Conservation (phyloP, 352 stramenopile species). For the Albugo candida region DNA sequence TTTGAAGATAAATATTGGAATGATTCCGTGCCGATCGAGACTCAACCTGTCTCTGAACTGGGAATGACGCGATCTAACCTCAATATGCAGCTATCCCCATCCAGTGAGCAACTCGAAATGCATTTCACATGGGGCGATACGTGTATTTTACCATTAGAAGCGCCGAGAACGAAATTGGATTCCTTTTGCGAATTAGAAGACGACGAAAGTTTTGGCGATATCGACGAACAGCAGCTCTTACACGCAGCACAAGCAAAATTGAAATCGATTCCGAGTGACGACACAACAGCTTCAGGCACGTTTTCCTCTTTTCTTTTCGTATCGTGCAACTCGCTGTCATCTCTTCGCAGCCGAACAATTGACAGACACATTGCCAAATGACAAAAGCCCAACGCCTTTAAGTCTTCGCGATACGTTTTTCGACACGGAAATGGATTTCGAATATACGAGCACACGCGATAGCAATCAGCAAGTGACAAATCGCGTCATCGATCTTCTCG, state of each 20-base stretch:
- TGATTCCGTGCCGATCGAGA: slow-evolving; percentile 7
- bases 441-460: slow-evolving; percentile 50
- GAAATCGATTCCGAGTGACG: slow-evolving; percentile 6
- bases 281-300: neutral
- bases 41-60: too few species aligned
- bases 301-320: too few species aligned
- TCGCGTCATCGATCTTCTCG: slow-evolving; percentile 54
- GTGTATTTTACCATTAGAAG: slow-evolving; percentile 37
- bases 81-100: too few species aligned
- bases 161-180: slow-evolving; percentile 40
- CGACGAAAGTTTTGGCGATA: slow-evolving; percentile 35
- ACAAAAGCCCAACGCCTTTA: too few species aligned
- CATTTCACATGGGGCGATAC: slow-evolving; percentile 30
- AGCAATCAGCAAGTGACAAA: slow-evolving; percentile 54
- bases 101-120: neutral
- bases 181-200: slow-evolving; percentile 56
- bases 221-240: slow-evolving; percentile 45
- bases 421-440: slow-evolving; percentile 69
- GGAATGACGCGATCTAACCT: too few species aligned
- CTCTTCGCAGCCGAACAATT: too few species aligned
- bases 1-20: slow-evolving; percentile 58
- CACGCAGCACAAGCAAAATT: slow-evolving; percentile 15
- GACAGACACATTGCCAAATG: too few species aligned
- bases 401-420: slow-evolving; percentile 15
- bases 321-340: too few species aligned